These are phyloP conservation scores for Aphelidium insulamus DNA, from an alignment of 371 early-diverging fungal genomes.

Conservation along the genomic window DNA sequence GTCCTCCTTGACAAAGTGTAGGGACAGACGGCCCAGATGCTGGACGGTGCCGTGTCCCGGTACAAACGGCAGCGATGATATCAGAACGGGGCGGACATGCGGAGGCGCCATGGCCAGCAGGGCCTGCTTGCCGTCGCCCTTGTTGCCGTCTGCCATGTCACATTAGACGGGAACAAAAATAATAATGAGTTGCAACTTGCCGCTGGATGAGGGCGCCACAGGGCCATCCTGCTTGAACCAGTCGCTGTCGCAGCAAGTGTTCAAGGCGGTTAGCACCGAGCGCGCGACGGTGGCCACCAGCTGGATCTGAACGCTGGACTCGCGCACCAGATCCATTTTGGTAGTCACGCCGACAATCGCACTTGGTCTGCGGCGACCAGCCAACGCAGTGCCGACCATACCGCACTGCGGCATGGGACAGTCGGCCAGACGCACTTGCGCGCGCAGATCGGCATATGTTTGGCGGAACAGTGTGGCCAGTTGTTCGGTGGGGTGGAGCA, in stretches of 20 bases:
- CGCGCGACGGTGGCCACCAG: slow-evolving; percentile 28
- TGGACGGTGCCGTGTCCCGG: slow-evolving; percentile 20
- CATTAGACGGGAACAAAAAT: slow-evolving; percentile 13
- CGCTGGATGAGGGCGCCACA: slow-evolving; percentile 8
- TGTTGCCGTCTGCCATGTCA: slow-evolving; percentile 4
- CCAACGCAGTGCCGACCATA: too few relatives aligned
- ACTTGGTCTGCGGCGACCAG: too few relatives aligned
- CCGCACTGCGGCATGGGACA: slow-evolving; percentile 16
- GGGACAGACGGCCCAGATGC: slow-evolving; percentile 33
- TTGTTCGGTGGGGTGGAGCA: slow-evolving; percentile 40
- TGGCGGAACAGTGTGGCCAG: slow-evolving; percentile 30
- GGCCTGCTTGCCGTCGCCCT: not conserved
- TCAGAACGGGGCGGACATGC: slow-evolving; percentile 13
- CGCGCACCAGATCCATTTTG: slow-evolving; percentile 24
- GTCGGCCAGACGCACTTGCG: too few relatives aligned
- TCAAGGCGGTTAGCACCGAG: slow-evolving; percentile 9
- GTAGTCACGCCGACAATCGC: slow-evolving; percentile 29
- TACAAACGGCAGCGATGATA: slow-evolving; percentile 26
- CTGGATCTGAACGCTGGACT: slow-evolving; percentile 30
- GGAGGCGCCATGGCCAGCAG: not conserved
- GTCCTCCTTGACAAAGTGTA: slow-evolving; percentile 52
- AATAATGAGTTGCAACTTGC: slow-evolving; percentile 8
- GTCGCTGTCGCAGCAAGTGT: slow-evolving; percentile 9
- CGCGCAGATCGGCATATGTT: slow-evolving; percentile 29
- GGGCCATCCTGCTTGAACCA: slow-evolving; percentile 4